Percentiles rank a stretch among this genome's conserved stretches.
These are phyloP conservation scores for Helianthus tuberosus DNA, from an alignment of 129 eudicot species.

Conservation along the genomic window DNA sequence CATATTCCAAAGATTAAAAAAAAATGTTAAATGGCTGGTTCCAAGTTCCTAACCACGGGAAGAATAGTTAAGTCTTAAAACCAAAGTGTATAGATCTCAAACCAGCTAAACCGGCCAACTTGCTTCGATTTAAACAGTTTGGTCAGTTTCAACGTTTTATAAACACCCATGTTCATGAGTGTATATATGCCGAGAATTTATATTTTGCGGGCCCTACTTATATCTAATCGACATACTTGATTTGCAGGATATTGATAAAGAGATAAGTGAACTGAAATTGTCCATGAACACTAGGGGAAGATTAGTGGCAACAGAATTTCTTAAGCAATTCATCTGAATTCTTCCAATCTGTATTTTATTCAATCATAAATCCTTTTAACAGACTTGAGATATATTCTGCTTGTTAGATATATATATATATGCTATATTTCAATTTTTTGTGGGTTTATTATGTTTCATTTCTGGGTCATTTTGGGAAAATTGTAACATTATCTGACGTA, in stretches of 20 bases:
- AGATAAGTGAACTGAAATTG: constrained; percentile 82
- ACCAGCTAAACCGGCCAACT: no score
- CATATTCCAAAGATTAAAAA: not conserved
- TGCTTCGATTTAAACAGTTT: no score
- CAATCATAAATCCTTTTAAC: not conserved
- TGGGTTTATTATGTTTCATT: not conserved
- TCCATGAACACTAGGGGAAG: constrained; percentile 96
- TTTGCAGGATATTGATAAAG: constrained; percentile 50
- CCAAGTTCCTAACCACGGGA: not conserved
- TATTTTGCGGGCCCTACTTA: not conserved
- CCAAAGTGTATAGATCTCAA: no score
- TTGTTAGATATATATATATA: not conserved
- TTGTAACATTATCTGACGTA: not conserved
- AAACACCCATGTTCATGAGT: no score
- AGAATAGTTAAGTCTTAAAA: no score
- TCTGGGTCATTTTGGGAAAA: not conserved
- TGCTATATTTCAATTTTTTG: not conserved
- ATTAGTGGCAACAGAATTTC: constrained; percentile 88
- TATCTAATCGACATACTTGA: not conserved
- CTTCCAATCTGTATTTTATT: not conserved
- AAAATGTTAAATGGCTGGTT: not conserved
- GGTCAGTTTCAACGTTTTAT: no score
- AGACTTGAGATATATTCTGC: not conserved
- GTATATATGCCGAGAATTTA: no score
- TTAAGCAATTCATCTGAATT: constrained; percentile 73